Conservation (phyloP, 2,329 filamentous ascomycete genomes). For the Botrytis cinerea region DNA sequence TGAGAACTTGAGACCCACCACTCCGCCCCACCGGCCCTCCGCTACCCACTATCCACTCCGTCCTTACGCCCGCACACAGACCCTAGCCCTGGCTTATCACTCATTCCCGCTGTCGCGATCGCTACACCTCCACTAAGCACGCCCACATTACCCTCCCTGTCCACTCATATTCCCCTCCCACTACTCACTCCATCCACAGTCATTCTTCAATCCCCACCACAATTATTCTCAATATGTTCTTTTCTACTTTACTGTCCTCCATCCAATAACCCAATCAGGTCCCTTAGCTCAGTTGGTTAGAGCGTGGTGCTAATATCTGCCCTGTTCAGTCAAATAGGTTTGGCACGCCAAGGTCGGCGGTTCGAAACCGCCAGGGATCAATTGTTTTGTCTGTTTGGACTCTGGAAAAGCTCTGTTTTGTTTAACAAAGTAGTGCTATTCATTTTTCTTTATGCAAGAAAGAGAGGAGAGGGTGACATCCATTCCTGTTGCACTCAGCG, state of each 20-base stretch:
- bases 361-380: slow-evolving; percentile 5
- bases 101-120: neutral
- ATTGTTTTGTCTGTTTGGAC: neutral
- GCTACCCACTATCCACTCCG: neutral
- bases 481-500: too few species aligned
- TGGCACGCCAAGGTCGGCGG: slow-evolving; percentile 5
- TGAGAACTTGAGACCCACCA: neutral
- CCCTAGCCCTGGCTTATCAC: neutral
- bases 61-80: neutral
- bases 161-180: neutral
- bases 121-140: neutral
- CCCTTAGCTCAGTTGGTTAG: slow-evolving; percentile 18
- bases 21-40: neutral
- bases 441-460: too few species aligned
- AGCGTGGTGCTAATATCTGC: slow-evolving; percentile 16
- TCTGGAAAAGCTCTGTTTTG: too few species aligned
- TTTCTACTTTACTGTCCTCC: fast-evolving
- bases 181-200: neutral
- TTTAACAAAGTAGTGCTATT: too few species aligned
- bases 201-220: neutral
- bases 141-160: neutral
- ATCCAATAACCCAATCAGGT: neutral
- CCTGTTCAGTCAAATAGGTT: neutral
- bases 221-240: fast-evolving
- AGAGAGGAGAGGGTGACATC: too few species aligned